A percentile compares a stretch with the other conserved stretches of the same genome.
Evolutionary conservation across 148 eudicot species (phyloP).

Genomic region (Rhododendron griersonianum): DNA sequence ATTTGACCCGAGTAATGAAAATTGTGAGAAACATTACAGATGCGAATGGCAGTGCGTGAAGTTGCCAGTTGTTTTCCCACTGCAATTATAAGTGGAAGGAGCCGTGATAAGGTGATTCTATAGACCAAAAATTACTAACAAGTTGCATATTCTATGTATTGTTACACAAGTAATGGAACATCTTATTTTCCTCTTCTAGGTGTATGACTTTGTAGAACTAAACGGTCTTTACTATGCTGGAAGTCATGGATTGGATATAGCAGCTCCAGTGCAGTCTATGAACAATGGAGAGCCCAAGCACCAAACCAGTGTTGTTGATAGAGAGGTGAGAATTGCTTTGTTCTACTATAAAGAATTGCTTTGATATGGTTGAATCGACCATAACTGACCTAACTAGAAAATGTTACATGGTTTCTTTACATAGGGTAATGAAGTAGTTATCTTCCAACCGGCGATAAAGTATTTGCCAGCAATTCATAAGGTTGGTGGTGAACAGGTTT

Average conservation of each 20-base stretch:
- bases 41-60: slow-evolving; percentile 44
- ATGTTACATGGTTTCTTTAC: slow-evolving; percentile 8
- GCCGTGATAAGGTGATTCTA: slow-evolving; percentile 45
- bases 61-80: slow-evolving; percentile 56
- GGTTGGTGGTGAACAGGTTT: slow-evolving; percentile 20
- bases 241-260: slow-evolving; percentile 66
- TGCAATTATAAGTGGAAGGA: slow-evolving; percentile 63
- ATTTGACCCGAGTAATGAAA: neutral
- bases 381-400: neutral
- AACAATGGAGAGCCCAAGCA: slow-evolving; percentile 25
- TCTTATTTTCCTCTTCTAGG: slow-evolving; percentile 23
- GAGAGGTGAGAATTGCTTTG: slow-evolving; percentile 18
- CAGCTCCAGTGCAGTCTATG: slow-evolving; percentile 43
- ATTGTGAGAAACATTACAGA: slow-evolving; percentile 30
- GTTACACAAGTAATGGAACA: neutral
- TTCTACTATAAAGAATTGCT: neutral
- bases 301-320: slow-evolving; percentile 28
- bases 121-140: neutral
- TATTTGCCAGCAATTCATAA: slow-evolving; percentile 42
- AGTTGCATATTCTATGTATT: neutral
- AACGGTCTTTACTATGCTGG: slow-evolving; percentile 59
- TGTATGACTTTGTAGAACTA: slow-evolving; percentile 46
- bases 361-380: neutral
- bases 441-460: slow-evolving; percentile 59
- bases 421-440: slow-evolving; percentile 48